A percentile compares a stretch with the other conserved stretches of the same genome.
Evolutionary conservation across 75 land plant genomes (phyloP).

Genomic region (Pinus albicaulis): DNA sequence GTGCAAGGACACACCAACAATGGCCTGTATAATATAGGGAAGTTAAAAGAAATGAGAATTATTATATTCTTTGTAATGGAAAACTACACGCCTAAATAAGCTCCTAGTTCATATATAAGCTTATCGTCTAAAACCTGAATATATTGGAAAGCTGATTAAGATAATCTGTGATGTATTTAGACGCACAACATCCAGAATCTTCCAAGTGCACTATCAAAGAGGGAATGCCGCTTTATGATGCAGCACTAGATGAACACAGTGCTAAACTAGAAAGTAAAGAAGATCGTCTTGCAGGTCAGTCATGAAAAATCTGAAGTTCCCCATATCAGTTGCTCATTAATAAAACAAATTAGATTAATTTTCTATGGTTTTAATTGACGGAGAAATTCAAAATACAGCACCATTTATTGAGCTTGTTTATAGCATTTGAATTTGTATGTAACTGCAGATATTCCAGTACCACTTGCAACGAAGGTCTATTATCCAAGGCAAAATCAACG

Average conservation of each 20-base stretch:
- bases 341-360: not conserved
- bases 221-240: slow-evolving; percentile 21
- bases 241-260: slow-evolving; percentile 28
- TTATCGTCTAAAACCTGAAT: not conserved
- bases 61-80: not conserved
- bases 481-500: slow-evolving; percentile 54
- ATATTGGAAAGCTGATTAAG: not conserved
- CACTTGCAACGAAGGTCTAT: slow-evolving; percentile 74
- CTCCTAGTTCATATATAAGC: not conserved
- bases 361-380: not conserved
- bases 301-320: not conserved
- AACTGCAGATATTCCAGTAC: slow-evolving; percentile 46
- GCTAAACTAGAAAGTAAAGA: slow-evolving; percentile 15
- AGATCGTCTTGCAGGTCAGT: not conserved
- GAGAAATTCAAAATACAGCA: not conserved
- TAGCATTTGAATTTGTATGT: not conserved
- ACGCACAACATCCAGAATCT: slow-evolving; percentile 31
- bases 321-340: not conserved
- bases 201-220: slow-evolving; percentile 29
- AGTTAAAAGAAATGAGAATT: not conserved
- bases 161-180: slow-evolving; percentile 9
- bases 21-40: not conserved
- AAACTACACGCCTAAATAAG: not conserved
- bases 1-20: not conserved
- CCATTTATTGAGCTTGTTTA: not conserved